These are phyloP conservation scores for Aspergillus haitiensis DNA, from an alignment of 495 filamentous ascomycete species.

Conservation along the genomic window DNA sequence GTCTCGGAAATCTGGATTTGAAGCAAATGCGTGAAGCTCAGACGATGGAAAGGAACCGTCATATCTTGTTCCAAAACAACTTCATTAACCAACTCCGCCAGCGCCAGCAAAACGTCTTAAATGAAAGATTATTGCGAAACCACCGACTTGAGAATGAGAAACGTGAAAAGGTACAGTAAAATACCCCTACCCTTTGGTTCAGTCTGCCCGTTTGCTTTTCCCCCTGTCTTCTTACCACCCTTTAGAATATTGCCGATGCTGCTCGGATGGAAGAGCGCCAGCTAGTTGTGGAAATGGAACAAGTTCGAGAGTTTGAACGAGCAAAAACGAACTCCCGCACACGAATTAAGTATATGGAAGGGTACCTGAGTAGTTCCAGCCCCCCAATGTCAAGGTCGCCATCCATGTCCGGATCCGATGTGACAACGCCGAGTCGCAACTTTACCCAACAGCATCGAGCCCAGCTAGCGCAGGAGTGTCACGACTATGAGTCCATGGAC, in stretches of 20 bases:
- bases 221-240: constrained; percentile 37
- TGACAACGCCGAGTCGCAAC: constrained; percentile 28
- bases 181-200: constrained; percentile 27
- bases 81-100: constrained; percentile 34
- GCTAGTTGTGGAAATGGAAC: constrained; percentile 66
- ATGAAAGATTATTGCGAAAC: constrained; percentile 30
- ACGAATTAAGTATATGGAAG: constrained; percentile 76
- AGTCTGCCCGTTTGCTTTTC: constrained; percentile 23
- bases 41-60: constrained; percentile 57
- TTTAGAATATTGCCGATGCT: constrained; percentile 50
- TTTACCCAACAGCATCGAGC: constrained; percentile 44
- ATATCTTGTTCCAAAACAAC: constrained; percentile 50
- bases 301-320: constrained; percentile 59
- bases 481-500: constrained; percentile 66
- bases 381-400: constrained; percentile 34
- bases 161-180: constrained; percentile 51
- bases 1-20: constrained; percentile 49
- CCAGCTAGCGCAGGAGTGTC: constrained; percentile 72
- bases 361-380: constrained; percentile 64
- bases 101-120: constrained; percentile 37
- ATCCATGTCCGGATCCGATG: constrained; percentile 30
- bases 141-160: constrained; percentile 51
- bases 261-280: constrained; percentile 71
- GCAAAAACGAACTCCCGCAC: constrained; percentile 61
- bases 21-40: constrained; percentile 54